Evolutionary conservation across 116 monocot genomes (phyloP), one percentile per base, ranked within the genome.

Genomic region (Phalaenopsis hybrid): DNA sequence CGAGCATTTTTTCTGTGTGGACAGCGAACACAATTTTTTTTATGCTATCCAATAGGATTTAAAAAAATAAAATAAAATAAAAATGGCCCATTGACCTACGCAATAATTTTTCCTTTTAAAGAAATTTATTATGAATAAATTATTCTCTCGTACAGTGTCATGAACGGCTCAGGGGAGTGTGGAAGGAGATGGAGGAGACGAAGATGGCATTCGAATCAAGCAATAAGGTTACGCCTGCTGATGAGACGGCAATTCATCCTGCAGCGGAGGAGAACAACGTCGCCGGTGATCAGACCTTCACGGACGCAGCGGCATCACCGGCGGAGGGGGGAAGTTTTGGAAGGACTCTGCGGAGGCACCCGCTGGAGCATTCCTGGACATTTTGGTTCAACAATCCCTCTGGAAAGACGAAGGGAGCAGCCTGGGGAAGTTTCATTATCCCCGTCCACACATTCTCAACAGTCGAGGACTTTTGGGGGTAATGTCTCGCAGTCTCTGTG

Each of bases 391-490:
- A 84, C 74, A 84, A 80, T 52, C 84, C 48, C 49, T 76, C 68
- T 0, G 63, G 51, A 55, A 80, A 77, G 34, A 80, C 80, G 21
- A 84, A 80, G 44, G 80, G 79, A n/a, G 80, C 21, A 4, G 76
- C 80, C 20, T 84, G 84, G 84, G 84, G 84, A 11, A 80, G 67
- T 41, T 84, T 81, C 59, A 80, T 84, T 51, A 75, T 76, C 63
- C 76, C 76, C 43, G 25, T 84, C 59, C 68, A 84, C 67, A 84
- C 84, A 10, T 84, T 84, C 68, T 44, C 67, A n/a, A 80, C 76
- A 16, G 77, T 76, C 49, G 80, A 84, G 50, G 84, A 80, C 37
- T 84, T 80, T 44, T 84, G 84, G 84, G 84, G 84, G 84, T 84
- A 73, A 49, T 70, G 17, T 70, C 78, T 31, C 34, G 25, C 44